Percentiles rank a stretch among this genome's conserved stretches.
These are phyloP conservation scores for Fusarium dlaminii DNA, from an alignment of 2,329 filamentous ascomycete species.

Conservation along the genomic window DNA sequence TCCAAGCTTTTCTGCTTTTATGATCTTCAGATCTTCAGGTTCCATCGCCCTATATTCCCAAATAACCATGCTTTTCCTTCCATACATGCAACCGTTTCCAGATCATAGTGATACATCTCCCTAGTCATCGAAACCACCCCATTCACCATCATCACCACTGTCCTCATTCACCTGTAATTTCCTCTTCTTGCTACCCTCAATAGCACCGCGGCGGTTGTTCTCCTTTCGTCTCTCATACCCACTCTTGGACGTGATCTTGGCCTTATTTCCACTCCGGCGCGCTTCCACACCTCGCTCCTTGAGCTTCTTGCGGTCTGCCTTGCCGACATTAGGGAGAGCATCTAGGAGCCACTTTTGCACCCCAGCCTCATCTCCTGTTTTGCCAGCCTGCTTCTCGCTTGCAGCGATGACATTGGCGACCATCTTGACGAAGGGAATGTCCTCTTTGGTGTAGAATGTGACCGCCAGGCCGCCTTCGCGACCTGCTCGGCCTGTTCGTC, in stretches of 20 bases:
- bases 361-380: conserved; percentile 61
- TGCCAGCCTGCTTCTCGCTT: conserved; percentile 77
- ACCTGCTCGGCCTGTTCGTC: conserved; percentile 88
- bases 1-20: conserved; percentile 3
- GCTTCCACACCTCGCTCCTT: conserved; percentile 85
- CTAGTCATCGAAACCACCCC: conserved; percentile 57
- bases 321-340: conserved; percentile 82
- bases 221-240: conserved; percentile 76
- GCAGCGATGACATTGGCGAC: conserved; percentile 92
- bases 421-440: conserved; percentile 87
- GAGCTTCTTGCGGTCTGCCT: conserved; percentile 83
- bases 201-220: conserved; percentile 72
- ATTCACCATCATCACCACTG: conserved; percentile 50
- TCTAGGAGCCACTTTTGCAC: conserved; percentile 90
- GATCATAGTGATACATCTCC: background rate
- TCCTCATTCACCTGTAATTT: conserved; percentile 49
- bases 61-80: background rate
- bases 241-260: conserved; percentile 84
- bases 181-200: conserved; percentile 68
- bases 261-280: conserved; percentile 58
- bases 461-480: conserved; percentile 88
- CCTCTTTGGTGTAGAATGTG: conserved; percentile 95
- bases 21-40: background rate
- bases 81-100: background rate
- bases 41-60: background rate